A percentile compares a stretch with the other conserved stretches of the same genome.
These are phyloP conservation scores for Kalmanozyma brasiliensis DNA, from an alignment of 1,284 basidiomycete species.

Conservation along the genomic window DNA sequence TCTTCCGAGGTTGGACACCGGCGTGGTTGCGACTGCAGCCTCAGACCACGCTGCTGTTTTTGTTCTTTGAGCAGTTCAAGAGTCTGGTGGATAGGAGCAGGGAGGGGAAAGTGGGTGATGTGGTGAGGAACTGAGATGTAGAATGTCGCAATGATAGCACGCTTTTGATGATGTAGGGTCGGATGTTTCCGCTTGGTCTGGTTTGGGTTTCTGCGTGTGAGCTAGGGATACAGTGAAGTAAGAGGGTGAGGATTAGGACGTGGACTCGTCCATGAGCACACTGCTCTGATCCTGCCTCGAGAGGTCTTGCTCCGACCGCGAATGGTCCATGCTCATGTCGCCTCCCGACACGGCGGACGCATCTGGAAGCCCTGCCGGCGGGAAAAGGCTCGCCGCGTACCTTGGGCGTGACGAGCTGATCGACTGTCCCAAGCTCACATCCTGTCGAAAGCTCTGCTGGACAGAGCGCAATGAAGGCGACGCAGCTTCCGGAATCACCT, in stretches of 20 bases:
- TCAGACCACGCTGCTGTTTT: constrained; percentile 64
- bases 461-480: constrained; percentile 8
- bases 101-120: constrained; percentile 5
- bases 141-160: too few relatives aligned
- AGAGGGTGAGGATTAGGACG: constrained; percentile 6
- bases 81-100: constrained; percentile 51
- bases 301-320: neutral
- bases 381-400: neutral
- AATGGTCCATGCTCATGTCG: constrained; percentile 45
- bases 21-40: constrained; percentile 69
- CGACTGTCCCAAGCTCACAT: too few relatives aligned
- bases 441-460: constrained; percentile 2
- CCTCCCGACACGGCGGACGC: constrained; percentile 9
- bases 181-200: constrained; percentile 7
- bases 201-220: constrained; percentile 1
- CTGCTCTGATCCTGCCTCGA: constrained; percentile 24
- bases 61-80: constrained; percentile 64
- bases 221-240: neutral
- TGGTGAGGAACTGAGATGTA: too few relatives aligned
- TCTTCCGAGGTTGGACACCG: constrained; percentile 73
- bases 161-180: constrained; percentile 2
- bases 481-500: constrained; percentile 10
- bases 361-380: constrained; percentile 3
- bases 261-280: constrained; percentile 42
- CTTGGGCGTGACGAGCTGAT: constrained; percentile 8